Conservation (phyloP, 495 filamentous ascomycete species). For the Neurospora intermedia region DNA sequence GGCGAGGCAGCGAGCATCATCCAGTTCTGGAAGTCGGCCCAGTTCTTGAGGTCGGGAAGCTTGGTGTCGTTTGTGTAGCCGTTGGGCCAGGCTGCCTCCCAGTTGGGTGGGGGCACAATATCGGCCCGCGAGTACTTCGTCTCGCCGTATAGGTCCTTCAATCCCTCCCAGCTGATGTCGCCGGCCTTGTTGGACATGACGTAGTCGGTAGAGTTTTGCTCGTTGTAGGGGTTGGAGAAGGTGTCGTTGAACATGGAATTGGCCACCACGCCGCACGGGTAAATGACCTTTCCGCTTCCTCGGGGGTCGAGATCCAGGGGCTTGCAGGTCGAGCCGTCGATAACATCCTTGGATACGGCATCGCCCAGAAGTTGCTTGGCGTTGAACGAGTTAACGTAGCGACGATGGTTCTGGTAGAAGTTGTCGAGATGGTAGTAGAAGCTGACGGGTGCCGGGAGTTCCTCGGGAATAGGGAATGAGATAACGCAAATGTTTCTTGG, state of each 20-base stretch:
- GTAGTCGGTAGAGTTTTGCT: constrained; percentile 36
- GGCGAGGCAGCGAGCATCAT: constrained; percentile 97
- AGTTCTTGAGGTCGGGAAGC: constrained; percentile 55
- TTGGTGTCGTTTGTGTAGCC: constrained; percentile 52
- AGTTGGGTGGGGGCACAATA: constrained; percentile 81
- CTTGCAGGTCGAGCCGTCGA: constrained; percentile 60
- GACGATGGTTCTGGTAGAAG: constrained; percentile 98
- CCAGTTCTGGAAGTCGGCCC: constrained; percentile 92
- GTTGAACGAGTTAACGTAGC: constrained; percentile 86
- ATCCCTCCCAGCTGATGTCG: constrained; percentile 71
- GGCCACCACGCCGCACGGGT: constrained; percentile 91
- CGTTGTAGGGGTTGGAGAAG: constrained; percentile 53
- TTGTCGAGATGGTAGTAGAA: constrained; percentile 94
- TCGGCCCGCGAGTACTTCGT: constrained; percentile 47
- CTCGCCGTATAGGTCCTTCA: constrained; percentile 61
- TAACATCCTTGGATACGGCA: constrained; percentile 45
- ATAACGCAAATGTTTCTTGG: constrained; percentile 46
- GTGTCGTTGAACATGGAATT: constrained; percentile 97
- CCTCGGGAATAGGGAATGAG: constrained; percentile 65
- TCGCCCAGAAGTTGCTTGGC: constrained; percentile 71
- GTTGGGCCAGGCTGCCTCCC: constrained; percentile 52
- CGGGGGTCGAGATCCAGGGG: constrained; percentile 51
- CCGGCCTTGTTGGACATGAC: constrained; percentile 58
- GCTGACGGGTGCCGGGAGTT: constrained; percentile 67
- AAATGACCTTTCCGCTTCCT: constrained; percentile 56